A percentile compares a stretch with the other conserved stretches of the same genome.
Evolutionary conservation across 768 basidiomycete species (phyloP).

Genomic region (Amanita phalloides): DNA sequence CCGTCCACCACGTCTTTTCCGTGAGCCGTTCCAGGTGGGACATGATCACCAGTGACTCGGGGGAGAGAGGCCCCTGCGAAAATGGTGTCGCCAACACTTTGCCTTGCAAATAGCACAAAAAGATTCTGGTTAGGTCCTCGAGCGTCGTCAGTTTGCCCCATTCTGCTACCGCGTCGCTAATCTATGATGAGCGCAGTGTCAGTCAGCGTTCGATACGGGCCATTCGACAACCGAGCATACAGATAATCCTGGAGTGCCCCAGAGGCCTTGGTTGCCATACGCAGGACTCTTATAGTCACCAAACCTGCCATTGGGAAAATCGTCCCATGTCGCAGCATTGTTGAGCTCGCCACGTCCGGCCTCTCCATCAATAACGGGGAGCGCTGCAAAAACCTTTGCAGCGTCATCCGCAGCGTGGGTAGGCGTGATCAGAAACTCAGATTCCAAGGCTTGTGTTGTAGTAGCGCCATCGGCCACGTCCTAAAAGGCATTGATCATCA

Average conservation of each 20-base stretch:
- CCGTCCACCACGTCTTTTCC: conserved; percentile 83
- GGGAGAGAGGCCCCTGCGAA: conserved; percentile 69
- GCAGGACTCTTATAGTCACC: conserved; percentile 97
- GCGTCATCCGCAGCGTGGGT: conserved; percentile 55
- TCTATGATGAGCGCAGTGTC: conserved; percentile 27
- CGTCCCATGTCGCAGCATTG: conserved; percentile 78
- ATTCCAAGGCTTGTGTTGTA: conserved; percentile 15
- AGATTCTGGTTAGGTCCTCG: conserved; percentile 68
- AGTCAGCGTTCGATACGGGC: neutral
- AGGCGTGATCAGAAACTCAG: conserved; percentile 48
- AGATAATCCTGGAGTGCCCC: conserved; percentile 59
- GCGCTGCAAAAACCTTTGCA: conserved; percentile 38
- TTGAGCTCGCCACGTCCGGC: conserved; percentile 66
- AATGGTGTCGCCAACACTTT: conserved; percentile 77
- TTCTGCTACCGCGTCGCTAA: conserved; percentile 46
- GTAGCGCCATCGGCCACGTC: conserved; percentile 28
- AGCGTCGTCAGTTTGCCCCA: conserved; percentile 67
- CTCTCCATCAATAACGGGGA: conserved; percentile 41
- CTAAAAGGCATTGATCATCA: conserved; percentile 10
- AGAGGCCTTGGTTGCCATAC: conserved; percentile 71
- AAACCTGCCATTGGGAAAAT: conserved; percentile 97
- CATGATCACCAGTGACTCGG: conserved; percentile 77
- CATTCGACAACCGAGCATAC: conserved; percentile 19
- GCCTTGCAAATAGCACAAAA: conserved; percentile 71
- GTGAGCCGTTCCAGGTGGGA: conserved; percentile 70